Evolutionary conservation across 1,284 basidiomycete genomes (phyloP).

Genomic region (Cryptococcus sp.): DNA sequence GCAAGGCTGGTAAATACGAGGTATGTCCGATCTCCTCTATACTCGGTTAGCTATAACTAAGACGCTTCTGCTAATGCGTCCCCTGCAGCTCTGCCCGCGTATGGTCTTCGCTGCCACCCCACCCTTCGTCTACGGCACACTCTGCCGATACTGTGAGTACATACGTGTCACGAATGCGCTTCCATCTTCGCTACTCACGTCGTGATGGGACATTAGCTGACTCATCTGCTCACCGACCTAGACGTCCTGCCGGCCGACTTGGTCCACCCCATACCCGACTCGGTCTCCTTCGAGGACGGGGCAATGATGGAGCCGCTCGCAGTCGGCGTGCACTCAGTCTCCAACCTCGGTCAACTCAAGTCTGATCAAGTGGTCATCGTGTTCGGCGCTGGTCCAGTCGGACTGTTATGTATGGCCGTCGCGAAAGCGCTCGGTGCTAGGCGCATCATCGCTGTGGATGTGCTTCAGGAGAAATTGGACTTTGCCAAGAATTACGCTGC

Average conservation of each 20-base stretch:
- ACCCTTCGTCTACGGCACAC: constrained; percentile 48
- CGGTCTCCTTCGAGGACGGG: constrained; percentile 55
- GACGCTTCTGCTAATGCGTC: not conserved
- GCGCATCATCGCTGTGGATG: constrained; percentile 78
- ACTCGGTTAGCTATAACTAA: too few species aligned
- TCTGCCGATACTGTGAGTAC: constrained; percentile 46
- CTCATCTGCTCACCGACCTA: not conserved
- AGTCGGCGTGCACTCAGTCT: constrained; percentile 86
- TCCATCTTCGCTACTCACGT: too few species aligned
- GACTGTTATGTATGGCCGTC: constrained; percentile 89
- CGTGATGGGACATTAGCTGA: not conserved
- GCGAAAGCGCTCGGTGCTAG: constrained; percentile 84
- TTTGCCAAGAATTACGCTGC: constrained; percentile 89
- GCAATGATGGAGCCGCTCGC: constrained; percentile 86
- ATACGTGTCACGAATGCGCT: too few species aligned
- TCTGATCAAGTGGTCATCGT: constrained; percentile 72
- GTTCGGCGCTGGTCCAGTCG: constrained; percentile 87
- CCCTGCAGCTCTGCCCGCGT: constrained; percentile 28
- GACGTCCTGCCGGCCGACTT: constrained; percentile 42
- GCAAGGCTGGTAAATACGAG: constrained; percentile 74
- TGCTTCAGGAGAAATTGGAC: constrained; percentile 74
- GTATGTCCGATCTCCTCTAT: constrained; percentile 54
- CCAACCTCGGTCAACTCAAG: constrained; percentile 71
- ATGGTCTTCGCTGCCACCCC: constrained; percentile 52
- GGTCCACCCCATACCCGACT: constrained; percentile 47